These are phyloP conservation scores for Solanum aculeatissimum DNA, from an alignment of 305 asterid genomes.

Conservation along the genomic window DNA sequence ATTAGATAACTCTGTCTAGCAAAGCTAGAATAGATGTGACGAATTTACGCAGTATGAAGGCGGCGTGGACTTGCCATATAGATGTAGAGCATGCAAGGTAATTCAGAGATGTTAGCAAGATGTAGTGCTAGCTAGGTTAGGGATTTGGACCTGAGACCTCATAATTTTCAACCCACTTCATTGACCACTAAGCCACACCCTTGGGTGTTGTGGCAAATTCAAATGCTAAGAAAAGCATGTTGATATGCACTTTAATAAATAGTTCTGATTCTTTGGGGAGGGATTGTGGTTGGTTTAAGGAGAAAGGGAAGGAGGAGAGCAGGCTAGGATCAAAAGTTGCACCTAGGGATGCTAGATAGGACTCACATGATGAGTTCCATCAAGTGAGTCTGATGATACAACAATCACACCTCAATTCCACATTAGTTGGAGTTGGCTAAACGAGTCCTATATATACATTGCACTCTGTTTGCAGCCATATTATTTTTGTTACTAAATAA, in stretches of 20 bases:
- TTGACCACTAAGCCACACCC: too few relatives aligned
- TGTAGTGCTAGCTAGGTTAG: too few relatives aligned
- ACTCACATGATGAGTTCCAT: not conserved
- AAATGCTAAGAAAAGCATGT: not conserved
- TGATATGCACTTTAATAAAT: not conserved
- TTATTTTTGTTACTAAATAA: not conserved
- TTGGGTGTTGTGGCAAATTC: not conserved
- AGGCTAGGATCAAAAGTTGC: not conserved
- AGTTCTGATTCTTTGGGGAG: not conserved
- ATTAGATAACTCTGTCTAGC: not conserved
- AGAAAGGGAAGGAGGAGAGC: not conserved
- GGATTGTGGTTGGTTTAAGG: not conserved
- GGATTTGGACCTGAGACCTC: not conserved
- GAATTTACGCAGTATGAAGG: not conserved
- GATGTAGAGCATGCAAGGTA: too few relatives aligned
- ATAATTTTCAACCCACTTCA: not conserved
- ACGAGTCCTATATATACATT: not conserved
- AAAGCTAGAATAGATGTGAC: not conserved
- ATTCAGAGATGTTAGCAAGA: too few relatives aligned
- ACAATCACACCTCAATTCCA: not conserved
- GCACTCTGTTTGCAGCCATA: not conserved
- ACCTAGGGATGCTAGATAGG: not conserved
- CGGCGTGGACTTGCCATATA: too few relatives aligned
- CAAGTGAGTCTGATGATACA: not conserved
- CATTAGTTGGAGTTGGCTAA: not conserved